phyloP scores from a whole-genome alignment of 345 rosid species.

The Isatis tinctoria region DNA sequence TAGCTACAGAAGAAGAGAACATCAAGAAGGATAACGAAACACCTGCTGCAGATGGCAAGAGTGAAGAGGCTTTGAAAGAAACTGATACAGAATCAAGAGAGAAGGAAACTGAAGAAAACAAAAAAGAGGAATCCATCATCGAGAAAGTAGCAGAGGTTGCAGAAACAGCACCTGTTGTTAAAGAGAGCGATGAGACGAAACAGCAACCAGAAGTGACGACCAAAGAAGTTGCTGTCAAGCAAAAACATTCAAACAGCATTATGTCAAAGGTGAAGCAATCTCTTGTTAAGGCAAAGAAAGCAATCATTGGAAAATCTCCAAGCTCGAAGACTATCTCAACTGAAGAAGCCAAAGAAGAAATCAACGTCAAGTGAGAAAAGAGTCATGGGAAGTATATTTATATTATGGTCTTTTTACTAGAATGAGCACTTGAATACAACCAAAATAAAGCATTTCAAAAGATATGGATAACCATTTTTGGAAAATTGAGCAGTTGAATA shows the following conservation, averaged over 20 bases:
- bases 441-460: too few relatives aligned
- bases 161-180: conserved; percentile 23
- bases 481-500: too few relatives aligned
- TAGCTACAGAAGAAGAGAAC: conserved; percentile 17
- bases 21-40: conserved; percentile 9
- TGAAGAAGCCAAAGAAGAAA: too few relatives aligned
- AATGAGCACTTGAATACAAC: too few relatives aligned
- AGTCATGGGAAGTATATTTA: neutral
- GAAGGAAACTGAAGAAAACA: conserved; percentile 10
- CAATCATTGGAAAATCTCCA: conserved; percentile 72
- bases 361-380: conserved; percentile 42
- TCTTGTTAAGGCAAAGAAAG: conserved; percentile 76
- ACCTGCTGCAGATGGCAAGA: conserved; percentile 4
- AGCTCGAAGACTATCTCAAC: conserved; percentile 48
- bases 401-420: too few relatives aligned
- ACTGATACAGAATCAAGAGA: conserved; percentile 9
- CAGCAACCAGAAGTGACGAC: conserved; percentile 37
- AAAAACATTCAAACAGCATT: conserved; percentile 57
- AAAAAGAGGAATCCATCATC: conserved; percentile 18
- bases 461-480: too few relatives aligned
- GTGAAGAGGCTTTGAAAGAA: conserved; percentile 22
- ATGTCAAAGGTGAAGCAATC: conserved; percentile 77
- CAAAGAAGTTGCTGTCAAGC: conserved; percentile 43
- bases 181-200: conserved; percentile 38
- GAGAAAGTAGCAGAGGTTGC: conserved; percentile 26